Evolutionary conservation across 306 rosid genomes (phyloP), one percentile per base, ranked within the genome.

Genomic region (Corylus heterophylla): DNA sequence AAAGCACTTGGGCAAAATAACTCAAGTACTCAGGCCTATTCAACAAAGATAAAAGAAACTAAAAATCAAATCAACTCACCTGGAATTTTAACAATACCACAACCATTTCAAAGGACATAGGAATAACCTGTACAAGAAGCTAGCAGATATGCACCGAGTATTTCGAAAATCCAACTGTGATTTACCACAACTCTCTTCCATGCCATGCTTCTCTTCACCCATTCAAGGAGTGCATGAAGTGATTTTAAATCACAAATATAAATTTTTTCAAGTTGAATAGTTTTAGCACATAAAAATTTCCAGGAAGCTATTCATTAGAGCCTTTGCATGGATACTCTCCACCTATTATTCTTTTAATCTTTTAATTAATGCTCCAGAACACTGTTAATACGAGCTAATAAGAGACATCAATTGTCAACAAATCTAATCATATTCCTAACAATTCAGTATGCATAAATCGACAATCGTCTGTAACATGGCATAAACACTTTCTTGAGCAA

Each of bases 341-440:
- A 37, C 56, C 63, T 64, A 68, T 50, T 74, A 78, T 78, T 51
- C 7, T 61, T 72, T 75, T 52, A 9, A 63, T 12, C 16, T 51
- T 51, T 31, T 22, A 7, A 42, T 14, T 20, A 54, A 35, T 37
- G 29, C 59, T 51, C 47, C 25, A 52, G 39, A 67, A 37, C 64
- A 35, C 63, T 5, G 66, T 13, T 2, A 49, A 69, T 8, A 20
- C 74, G 42, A 42, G 48, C 52, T 55, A 7, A 48, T 37, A 48
- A 64, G 44, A 39, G 22, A 5, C 75, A 59, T 8, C 5, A 39
- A 9, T 79, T 18, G n/a, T n/a, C 51, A 9, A 5, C 9, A 67
- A 8, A 67, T 37, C 9, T 4, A 4, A 18, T 67, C 7, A 67
- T 37, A 3, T 17, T 42, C 72, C 31, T 8, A 42, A 42, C 7